Base-by-base conservation (phyloP, 2,329 filamentous ascomycete genomes). In the Keithomyces neogunnii region DNA sequence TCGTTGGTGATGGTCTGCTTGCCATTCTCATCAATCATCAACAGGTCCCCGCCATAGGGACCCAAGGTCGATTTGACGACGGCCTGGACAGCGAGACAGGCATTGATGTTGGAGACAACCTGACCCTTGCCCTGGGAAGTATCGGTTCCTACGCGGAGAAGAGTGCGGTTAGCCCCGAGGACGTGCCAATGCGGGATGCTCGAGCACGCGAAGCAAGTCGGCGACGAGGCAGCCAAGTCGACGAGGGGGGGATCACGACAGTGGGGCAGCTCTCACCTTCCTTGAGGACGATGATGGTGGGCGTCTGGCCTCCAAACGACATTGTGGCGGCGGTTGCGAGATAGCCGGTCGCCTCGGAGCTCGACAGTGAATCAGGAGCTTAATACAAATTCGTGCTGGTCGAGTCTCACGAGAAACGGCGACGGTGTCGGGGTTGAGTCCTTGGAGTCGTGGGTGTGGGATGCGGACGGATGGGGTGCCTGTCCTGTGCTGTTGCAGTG, bases 1-100 rank as follows among this genome's bases (percentile, higher is more conserved):
- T 99, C 93, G 73, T 99, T 99, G 62, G 93, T 99, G 68, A 99
- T 97, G 51, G 93, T 99, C 75, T 96, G 90, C 70, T 75, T 85
- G 69, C 93, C 93, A 77, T 96, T 96, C 70, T 84, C 85, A 72
- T 97, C 93, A 51, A 97, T 92, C 73, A 99, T 85, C 69, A 99
- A 79, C 68, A 97, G 75, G 73, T 99, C 93, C 65, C 93, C 93
- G 67, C 93, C 93, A 73, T 97, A 99, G 35, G 93, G 93, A 40
- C 93, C 93, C 36, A 99, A 80, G 26, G 93, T 99, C 63, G 87
- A 89, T 76, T 95, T 95, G 75, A 99, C 92, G 54, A 92, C 97
- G 48, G 85, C 81, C 74, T 99, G 93, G 40, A 99, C 91, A 29
- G 93, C 92, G 62, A 96, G 78, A 71, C 93, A 99, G 60, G 93